These are phyloP conservation scores for Cephalotrichum gorgonifer DNA, from an alignment of 2,329 filamentous ascomycete species.

Conservation along the genomic window DNA sequence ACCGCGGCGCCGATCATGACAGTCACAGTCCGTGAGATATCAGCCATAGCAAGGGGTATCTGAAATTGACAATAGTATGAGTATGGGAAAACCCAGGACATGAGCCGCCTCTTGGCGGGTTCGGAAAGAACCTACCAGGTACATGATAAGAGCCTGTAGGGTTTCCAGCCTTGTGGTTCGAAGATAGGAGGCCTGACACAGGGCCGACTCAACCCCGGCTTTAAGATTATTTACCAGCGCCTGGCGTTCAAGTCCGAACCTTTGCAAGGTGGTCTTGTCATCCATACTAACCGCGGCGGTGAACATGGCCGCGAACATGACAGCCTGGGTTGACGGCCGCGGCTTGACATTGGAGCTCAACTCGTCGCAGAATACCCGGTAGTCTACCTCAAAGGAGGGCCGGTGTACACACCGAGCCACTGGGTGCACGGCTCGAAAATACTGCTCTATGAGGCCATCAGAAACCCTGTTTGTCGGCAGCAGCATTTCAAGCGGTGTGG, in stretches of 20 bases:
- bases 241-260: conserved; percentile 44
- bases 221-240: conserved; percentile 53
- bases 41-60: conserved; percentile 61
- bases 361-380: conserved; percentile 55
- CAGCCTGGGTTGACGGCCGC: conserved; percentile 51
- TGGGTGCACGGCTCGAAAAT: conserved; percentile 58
- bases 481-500: conserved; percentile 42
- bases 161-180: conserved; percentile 59
- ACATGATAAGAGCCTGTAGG: conserved; percentile 68
- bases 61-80: conserved; percentile 16
- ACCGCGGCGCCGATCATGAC: conserved; percentile 63
- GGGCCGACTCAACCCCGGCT: conserved; percentile 54
- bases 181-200: conserved; percentile 61
- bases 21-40: conserved; percentile 64
- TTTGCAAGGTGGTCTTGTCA: conserved; percentile 36
- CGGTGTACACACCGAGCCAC: conserved; percentile 59
- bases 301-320: conserved; percentile 61
- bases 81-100: neutral
- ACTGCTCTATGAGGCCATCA: conserved; percentile 54
- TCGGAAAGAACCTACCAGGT: conserved; percentile 45
- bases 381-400: conserved; percentile 55
- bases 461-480: conserved; percentile 48
- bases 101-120: no score
- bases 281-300: conserved; percentile 58
- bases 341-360: conserved; percentile 51